Evolutionary conservation across 1,139 yeast genomes (phyloP).

Genomic region (Kazachstania sp.): DNA sequence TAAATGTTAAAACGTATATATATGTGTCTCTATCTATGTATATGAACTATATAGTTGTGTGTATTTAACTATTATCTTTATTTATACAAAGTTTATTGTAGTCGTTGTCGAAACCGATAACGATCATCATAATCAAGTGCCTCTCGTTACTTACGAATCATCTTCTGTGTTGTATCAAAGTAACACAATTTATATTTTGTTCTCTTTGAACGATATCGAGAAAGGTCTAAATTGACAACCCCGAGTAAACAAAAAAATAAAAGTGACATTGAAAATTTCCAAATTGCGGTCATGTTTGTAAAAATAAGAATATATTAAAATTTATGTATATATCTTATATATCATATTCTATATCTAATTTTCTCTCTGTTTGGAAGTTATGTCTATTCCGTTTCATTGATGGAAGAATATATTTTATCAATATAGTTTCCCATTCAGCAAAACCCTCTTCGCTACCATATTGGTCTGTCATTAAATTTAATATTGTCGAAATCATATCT

Average conservation of each 20-base stretch:
- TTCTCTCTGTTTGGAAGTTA: constrained; percentile 19
- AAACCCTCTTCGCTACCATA: constrained; percentile 13
- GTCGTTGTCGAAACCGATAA: too few species aligned
- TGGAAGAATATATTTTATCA: constrained; percentile 20
- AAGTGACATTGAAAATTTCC: background rate
- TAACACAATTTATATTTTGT: background rate
- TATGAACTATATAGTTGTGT: too few species aligned
- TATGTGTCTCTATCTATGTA: too few species aligned
- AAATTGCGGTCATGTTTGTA: too few species aligned
- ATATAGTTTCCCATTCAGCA: constrained; percentile 28
- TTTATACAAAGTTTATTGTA: too few species aligned
- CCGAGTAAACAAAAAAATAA: background rate
- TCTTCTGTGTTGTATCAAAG: too few species aligned
- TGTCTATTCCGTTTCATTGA: constrained; percentile 20
- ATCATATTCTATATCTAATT: constrained; percentile 20
- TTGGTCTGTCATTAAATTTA: constrained; percentile 13
- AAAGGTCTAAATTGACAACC: background rate
- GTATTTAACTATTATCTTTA: too few species aligned
- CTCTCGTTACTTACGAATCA: too few species aligned
- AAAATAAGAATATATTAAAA: background rate
- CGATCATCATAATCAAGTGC: too few species aligned
- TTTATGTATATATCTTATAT: constrained; percentile 4
- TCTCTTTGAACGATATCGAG: background rate
- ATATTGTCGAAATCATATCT: constrained; percentile 16
- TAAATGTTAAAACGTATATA: too few species aligned